Evolutionary conservation across 1,284 basidiomycete genomes (phyloP).

Genomic region (Puccinia triticina): DNA sequence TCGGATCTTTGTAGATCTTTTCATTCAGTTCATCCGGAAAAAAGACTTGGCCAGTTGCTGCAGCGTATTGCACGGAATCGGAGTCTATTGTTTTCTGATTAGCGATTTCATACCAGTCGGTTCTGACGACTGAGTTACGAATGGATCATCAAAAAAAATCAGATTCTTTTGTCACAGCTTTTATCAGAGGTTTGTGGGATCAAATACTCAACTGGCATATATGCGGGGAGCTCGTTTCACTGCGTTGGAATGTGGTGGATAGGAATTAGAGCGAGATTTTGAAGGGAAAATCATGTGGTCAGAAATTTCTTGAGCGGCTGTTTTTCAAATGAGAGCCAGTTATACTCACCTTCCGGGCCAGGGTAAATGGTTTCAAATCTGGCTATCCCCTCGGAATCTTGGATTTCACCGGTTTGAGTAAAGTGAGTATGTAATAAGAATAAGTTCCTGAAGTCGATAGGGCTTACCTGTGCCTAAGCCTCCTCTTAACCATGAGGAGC

Average conservation of each 20-base stretch:
- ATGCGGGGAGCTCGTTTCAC: constrained; percentile 12
- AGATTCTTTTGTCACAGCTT: background rate
- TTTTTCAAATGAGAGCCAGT: background rate
- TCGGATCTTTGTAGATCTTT: constrained; percentile 3
- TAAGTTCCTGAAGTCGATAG: background rate
- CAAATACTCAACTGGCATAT: constrained; percentile 36
- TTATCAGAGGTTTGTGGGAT: background rate
- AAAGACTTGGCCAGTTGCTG: constrained; percentile 38
- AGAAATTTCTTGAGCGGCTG: background rate
- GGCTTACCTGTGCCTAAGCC: constrained; percentile 26
- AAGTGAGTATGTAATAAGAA: background rate
- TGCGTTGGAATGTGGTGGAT: background rate
- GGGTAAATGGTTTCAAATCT: constrained; percentile 36
- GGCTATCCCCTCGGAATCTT: constrained; percentile 31
- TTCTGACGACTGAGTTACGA: constrained; percentile 17
- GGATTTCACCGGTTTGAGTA: background rate
- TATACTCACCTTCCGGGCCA: constrained; percentile 27
- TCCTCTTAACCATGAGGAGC: constrained; percentile 36
- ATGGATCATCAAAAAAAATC: background rate
- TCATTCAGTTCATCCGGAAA: constrained; percentile 33
- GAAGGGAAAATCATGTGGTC: background rate
- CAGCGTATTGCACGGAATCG: constrained; percentile 19
- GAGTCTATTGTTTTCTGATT: constrained; percentile 38
- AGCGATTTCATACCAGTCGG: constrained; percentile 39
- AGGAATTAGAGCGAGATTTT: background rate